Percentiles rank a stretch among this genome's conserved stretches.
Evolutionary conservation across 73 alveolate species (phyloP).

Genomic region (Paramecium biaurelia): DNA sequence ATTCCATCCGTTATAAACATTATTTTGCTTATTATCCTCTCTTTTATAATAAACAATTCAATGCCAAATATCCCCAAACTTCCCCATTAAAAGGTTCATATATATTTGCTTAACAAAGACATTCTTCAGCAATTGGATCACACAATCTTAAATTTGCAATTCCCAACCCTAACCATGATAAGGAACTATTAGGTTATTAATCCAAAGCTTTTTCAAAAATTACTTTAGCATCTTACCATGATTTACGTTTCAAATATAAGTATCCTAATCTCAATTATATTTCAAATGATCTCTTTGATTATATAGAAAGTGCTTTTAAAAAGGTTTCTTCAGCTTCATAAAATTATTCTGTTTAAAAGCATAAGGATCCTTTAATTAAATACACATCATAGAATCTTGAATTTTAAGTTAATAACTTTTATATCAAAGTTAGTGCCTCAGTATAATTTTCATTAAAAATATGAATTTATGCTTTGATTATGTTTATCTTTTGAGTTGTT

Average conservation of each 20-base stretch:
- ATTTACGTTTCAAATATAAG: conserved; percentile 77
- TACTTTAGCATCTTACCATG: conserved; percentile 88
- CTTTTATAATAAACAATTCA: conserved; percentile 10
- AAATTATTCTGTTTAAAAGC: conserved; percentile 56
- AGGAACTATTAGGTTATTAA: conserved; percentile 70
- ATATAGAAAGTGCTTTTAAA: conserved; percentile 47
- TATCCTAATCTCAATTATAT: conserved; percentile 87
- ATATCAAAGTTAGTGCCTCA: neutral
- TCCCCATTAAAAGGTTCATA: conserved; percentile 66
- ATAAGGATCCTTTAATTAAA: conserved; percentile 46
- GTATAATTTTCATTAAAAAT: conserved; percentile 45
- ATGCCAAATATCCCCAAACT: conserved; percentile 64
- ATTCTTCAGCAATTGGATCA: conserved; percentile 71
- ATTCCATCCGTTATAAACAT: conserved; percentile 21
- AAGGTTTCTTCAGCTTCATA: conserved; percentile 63
- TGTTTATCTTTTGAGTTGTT: conserved; percentile 16
- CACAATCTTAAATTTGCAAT: conserved; percentile 87
- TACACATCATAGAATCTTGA: conserved; percentile 43
- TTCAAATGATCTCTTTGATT: conserved; percentile 23
- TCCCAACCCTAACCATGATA: conserved; percentile 95
- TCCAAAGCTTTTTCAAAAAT: conserved; percentile 86
- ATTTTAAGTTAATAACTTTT: conserved; percentile 8
- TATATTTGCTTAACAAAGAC: conserved; percentile 54
- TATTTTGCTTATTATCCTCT: conserved; percentile 61
- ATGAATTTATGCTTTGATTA: conserved; percentile 50